phyloP scores from a whole-genome alignment of 306 rosid species.

The Prosopis cineraria region DNA sequence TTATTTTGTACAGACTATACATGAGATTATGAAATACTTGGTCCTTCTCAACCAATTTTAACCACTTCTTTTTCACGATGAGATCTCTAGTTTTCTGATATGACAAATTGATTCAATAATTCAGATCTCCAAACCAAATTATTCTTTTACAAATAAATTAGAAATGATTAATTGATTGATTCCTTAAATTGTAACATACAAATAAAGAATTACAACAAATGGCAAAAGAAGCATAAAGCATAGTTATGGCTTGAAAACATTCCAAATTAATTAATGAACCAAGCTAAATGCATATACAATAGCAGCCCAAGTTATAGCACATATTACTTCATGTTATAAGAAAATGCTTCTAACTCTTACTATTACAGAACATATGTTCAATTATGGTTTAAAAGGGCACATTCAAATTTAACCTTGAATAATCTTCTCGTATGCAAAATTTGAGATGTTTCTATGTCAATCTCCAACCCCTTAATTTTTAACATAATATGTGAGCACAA shows the following conservation, averaged over 20 bases:
- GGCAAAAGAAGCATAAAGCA: slow-evolving; percentile 12
- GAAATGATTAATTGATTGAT: slow-evolving; percentile 12
- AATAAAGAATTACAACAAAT: background rate
- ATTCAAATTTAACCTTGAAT: slow-evolving; percentile 1
- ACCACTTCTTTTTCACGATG: slow-evolving; percentile 70
- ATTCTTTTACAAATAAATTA: slow-evolving; percentile 63
- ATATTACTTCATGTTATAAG: slow-evolving; percentile 16
- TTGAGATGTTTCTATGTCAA: slow-evolving; percentile 1
- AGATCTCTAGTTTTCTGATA: slow-evolving; percentile 69
- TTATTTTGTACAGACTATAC: slow-evolving; percentile 9
- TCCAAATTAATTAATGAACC: too few species aligned
- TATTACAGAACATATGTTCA: background rate
- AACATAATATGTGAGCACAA: slow-evolving; percentile 13
- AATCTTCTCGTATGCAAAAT: background rate
- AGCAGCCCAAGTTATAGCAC: slow-evolving; percentile 7
- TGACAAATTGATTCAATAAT: slow-evolving; percentile 84
- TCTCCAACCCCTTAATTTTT: background rate
- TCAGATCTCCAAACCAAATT: slow-evolving; percentile 94
- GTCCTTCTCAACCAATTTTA: slow-evolving; percentile 74
- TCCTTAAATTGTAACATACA: background rate
- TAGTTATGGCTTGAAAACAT: background rate
- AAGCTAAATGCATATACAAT: slow-evolving; percentile 8
- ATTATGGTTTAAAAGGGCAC: background rate
- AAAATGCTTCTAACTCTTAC: background rate
- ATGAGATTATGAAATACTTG: slow-evolving; percentile 57